Evolutionary conservation across 2,329 filamentous ascomycete genomes (phyloP).

Genomic region (Pestalotiopsis sp.): DNA sequence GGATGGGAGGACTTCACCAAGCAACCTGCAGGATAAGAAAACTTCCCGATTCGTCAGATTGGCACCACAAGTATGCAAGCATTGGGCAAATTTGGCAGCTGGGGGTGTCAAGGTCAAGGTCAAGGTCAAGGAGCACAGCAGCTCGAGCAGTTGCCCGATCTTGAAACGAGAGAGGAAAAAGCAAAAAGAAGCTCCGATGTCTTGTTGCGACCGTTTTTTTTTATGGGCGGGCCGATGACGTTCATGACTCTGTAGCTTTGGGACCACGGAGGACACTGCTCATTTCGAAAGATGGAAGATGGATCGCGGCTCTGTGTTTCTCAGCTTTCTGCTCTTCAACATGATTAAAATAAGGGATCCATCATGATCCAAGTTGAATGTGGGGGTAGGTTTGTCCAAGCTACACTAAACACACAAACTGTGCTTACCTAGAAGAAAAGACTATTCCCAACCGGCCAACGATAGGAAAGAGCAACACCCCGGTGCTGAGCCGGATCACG

Average conservation of each 20-base stretch:
- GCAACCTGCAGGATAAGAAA: background rate
- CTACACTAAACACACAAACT: background rate
- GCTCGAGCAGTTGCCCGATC: background rate
- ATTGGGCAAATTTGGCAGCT: background rate
- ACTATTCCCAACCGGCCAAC: background rate
- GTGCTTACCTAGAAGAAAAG: background rate
- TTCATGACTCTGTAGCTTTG: background rate
- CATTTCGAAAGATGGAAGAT: background rate
- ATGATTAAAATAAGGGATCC: background rate
- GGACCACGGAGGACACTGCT: background rate
- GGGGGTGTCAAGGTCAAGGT: background rate
- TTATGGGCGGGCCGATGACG: background rate
- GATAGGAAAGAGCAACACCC: background rate
- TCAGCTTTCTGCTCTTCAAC: background rate
- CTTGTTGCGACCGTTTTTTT: background rate
- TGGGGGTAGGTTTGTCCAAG: background rate
- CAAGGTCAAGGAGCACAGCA: too few species aligned
- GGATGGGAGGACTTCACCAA: background rate
- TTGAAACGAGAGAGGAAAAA: background rate
- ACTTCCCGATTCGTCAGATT: background rate
- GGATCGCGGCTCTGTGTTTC: background rate
- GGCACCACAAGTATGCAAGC: background rate
- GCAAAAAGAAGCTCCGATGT: background rate
- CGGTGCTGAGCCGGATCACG: background rate
- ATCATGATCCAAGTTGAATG: background rate